Percentiles rank a stretch among this genome's conserved stretches.
These are phyloP conservation scores for Cordyceps tenuipes DNA, from an alignment of 2,329 filamentous ascomycete genomes.

Conservation along the genomic window DNA sequence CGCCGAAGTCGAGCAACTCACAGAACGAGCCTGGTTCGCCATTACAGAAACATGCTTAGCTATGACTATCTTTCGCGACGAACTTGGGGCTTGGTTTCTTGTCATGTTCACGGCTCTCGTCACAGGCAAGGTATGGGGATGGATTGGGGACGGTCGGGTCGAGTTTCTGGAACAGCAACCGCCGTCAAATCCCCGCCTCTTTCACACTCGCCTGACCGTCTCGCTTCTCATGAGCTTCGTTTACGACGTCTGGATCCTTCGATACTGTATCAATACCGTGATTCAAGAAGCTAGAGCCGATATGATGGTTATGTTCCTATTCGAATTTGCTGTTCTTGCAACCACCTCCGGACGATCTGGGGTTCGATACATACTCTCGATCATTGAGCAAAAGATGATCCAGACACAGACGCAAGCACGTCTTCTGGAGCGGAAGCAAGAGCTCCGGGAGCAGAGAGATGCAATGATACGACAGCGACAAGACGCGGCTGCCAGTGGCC, in stretches of 20 bases:
- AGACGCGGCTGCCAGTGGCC: conserved; percentile 40
- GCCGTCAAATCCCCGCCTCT: conserved; percentile 76
- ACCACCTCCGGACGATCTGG: conserved; percentile 74
- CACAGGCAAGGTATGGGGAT: conserved; percentile 94
- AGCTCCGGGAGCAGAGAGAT: conserved; percentile 53
- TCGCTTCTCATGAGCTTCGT: conserved; percentile 71
- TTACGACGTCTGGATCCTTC: conserved; percentile 74
- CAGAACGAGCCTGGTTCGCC: conserved; percentile 96
- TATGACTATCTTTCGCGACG: conserved; percentile 96
- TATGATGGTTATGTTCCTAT: conserved; percentile 99
- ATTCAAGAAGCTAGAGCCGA: conserved; percentile 83
- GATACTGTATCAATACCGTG: conserved; percentile 74
- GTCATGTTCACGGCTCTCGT: conserved; percentile 93
- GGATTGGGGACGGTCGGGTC: conserved; percentile 92
- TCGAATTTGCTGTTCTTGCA: conserved; percentile 85
- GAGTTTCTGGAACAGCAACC: conserved; percentile 94
- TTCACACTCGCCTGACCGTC: conserved; percentile 72
- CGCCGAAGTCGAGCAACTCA: conserved; percentile 93
- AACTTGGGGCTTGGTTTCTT: conserved; percentile 88
- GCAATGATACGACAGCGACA: conserved; percentile 43
- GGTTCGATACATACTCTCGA: conserved; percentile 67
- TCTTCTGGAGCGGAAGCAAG: conserved; percentile 57
- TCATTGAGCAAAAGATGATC: conserved; percentile 69
- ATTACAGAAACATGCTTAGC: conserved; percentile 94
- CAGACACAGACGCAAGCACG: conserved; percentile 64